Evolutionary conservation across 1,139 yeast species (phyloP).

Genomic region (Yarrowia galli): DNA sequence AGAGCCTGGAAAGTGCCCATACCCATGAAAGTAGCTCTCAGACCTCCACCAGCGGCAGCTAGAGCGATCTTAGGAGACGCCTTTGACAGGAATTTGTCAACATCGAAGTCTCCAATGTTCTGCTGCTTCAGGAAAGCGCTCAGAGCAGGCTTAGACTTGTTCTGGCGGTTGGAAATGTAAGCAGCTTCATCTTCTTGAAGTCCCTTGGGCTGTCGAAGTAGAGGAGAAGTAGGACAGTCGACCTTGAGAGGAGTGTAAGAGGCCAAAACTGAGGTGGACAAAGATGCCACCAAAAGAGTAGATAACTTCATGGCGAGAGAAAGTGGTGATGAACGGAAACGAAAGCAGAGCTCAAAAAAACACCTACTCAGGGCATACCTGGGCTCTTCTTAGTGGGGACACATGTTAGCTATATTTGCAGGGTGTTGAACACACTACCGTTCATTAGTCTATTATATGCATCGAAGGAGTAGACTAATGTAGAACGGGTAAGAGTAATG

Average conservation of each 20-base stretch:
- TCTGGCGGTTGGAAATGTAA: background rate
- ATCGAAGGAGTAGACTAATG: background rate
- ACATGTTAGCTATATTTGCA: background rate
- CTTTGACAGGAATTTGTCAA: background rate
- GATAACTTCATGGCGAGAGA: slow-evolving; percentile 1
- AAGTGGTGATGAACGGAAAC: no score
- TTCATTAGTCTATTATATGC: background rate
- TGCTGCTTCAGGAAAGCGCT: background rate
- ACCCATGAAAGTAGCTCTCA: slow-evolving; percentile 9
- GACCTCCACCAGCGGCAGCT: slow-evolving; percentile 17
- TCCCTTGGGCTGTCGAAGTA: background rate
- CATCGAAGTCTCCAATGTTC: background rate
- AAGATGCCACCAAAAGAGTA: background rate
- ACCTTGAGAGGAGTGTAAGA: background rate
- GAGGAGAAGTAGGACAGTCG: background rate
- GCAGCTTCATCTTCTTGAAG: background rate
- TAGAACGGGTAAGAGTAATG: no score
- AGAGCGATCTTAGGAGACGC: slow-evolving; percentile 1
- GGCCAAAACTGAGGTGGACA: background rate
- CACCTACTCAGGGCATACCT: background rate
- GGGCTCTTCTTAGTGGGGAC: background rate
- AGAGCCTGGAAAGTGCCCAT: slow-evolving; percentile 14
- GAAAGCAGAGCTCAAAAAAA: no score
- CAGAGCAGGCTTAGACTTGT: slow-evolving; percentile 14
- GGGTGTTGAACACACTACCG: background rate